Conservation (phyloP, 495 filamentous ascomycete genomes). For the Aspergillus ellipticus region DNA sequence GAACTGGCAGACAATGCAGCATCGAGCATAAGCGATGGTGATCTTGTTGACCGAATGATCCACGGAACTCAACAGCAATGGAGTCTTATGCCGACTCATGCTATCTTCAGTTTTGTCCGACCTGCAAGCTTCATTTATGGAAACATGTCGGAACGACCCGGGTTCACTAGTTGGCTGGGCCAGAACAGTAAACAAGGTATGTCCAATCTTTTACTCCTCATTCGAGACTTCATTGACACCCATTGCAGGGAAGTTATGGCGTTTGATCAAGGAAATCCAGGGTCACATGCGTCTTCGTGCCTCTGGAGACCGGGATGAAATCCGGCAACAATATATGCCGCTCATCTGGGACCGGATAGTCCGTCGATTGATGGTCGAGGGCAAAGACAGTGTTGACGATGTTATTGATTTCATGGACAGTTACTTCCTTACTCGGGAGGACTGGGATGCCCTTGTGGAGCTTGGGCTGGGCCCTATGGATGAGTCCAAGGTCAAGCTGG, state of each 20-base stretch:
- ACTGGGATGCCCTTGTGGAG: slow-evolving; percentile 89
- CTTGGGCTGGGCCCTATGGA: slow-evolving; percentile 84
- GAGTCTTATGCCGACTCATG: slow-evolving; percentile 96
- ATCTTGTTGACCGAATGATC: slow-evolving; percentile 96
- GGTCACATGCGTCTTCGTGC: slow-evolving; percentile 91
- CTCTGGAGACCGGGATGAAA: slow-evolving; percentile 89
- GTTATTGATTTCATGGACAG: slow-evolving; percentile 91
- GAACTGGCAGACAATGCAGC: slow-evolving; percentile 85
- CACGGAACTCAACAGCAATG: slow-evolving; percentile 97
- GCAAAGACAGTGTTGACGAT: slow-evolving; percentile 69
- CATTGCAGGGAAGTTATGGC: slow-evolving; percentile 64
- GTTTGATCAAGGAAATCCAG: slow-evolving; percentile 91
- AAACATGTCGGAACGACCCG: slow-evolving; percentile 55
- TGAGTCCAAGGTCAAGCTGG: slow-evolving; percentile 68
- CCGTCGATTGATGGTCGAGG: slow-evolving; percentile 62
- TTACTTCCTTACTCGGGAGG: slow-evolving; percentile 94
- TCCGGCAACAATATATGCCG: slow-evolving; percentile 91
- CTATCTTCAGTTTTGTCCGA: slow-evolving; percentile 90
- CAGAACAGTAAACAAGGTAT: slow-evolving; percentile 85
- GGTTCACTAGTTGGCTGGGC: slow-evolving; percentile 87
- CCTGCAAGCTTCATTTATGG: slow-evolving; percentile 90
- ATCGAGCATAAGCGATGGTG: slow-evolving; percentile 93
- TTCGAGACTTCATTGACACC: slow-evolving; percentile 12
- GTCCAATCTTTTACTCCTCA: slow-evolving; percentile 4
- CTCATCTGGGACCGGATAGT: slow-evolving; percentile 81